Percentiles rank a stretch among this genome's conserved stretches.
These are phyloP conservation scores for Suillus occidentalis DNA, from an alignment of 768 basidiomycete species.

Conservation along the genomic window DNA sequence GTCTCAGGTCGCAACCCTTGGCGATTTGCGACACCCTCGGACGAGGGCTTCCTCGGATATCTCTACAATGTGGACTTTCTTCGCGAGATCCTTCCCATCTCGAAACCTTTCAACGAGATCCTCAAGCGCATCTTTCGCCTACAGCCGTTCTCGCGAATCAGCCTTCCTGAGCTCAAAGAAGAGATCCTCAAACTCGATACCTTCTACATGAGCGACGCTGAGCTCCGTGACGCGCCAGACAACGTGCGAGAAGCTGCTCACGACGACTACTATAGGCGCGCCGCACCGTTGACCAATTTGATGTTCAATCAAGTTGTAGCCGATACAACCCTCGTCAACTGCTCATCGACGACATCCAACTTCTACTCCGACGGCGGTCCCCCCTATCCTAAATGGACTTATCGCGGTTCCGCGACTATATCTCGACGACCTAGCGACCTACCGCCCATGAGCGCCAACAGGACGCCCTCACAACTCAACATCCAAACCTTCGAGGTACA, in stretches of 20 bases:
- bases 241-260: constrained; percentile 6
- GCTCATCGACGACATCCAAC: constrained; percentile 1
- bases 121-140: constrained; percentile 73
- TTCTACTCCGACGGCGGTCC: constrained; percentile 4
- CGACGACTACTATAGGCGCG: not conserved
- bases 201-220: constrained; percentile 59
- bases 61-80: constrained; percentile 64
- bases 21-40: constrained; percentile 64
- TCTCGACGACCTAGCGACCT: not conserved
- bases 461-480: not conserved
- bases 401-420: not conserved
- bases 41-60: constrained; percentile 68
- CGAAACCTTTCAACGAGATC: constrained; percentile 59
- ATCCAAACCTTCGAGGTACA: not conserved
- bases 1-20: constrained; percentile 73
- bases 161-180: constrained; percentile 58
- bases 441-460: not conserved
- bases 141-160: constrained; percentile 60
- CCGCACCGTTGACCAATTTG: not conserved
- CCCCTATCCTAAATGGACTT: constrained; percentile 1
- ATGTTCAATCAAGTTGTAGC: constrained; percentile 1
- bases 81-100: constrained; percentile 70
- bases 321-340: constrained; percentile 3
- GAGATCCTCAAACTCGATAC: constrained; percentile 55
- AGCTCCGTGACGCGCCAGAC: constrained; percentile 36